Evolutionary conservation across 495 filamentous ascomycete genomes (phyloP).

Genomic region (Pseudotulostoma volvatum): DNA sequence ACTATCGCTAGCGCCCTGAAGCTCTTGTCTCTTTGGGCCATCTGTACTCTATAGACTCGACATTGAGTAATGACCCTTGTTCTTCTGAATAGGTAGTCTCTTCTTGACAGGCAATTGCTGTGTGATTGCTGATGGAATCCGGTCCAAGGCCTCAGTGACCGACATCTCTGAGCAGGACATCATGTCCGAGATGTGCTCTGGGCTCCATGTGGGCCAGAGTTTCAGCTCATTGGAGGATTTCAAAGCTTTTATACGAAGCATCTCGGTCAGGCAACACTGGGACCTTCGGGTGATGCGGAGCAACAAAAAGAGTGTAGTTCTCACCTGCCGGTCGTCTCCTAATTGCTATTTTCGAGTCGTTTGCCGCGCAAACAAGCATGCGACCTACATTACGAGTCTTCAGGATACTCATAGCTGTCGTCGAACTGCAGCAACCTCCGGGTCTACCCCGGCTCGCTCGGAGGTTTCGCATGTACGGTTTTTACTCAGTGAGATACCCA

Average conservation of each 20-base stretch:
- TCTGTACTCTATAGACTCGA: too few relatives aligned
- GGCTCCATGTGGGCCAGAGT: conserved; percentile 29
- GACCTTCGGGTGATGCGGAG: conserved; percentile 30
- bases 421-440: conserved; percentile 17
- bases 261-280: conserved; percentile 32
- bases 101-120: too few relatives aligned
- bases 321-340: conserved; percentile 26
- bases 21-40: too few relatives aligned
- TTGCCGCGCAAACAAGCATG: conserved; percentile 31
- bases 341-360: conserved; percentile 32
- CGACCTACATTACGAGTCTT: conserved; percentile 31
- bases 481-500: conserved; percentile 28
- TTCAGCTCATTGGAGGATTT: conserved; percentile 30
- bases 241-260: conserved; percentile 26
- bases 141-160: background rate
- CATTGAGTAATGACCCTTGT: too few relatives aligned
- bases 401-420: conserved; percentile 30
- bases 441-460: conserved; percentile 25
- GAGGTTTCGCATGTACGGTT: conserved; percentile 34
- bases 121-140: background rate
- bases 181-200: conserved; percentile 29
- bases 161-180: background rate
- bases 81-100: too few relatives aligned
- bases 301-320: conserved; percentile 33
- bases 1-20: too few relatives aligned